Conservation (phyloP, 2,329 filamentous ascomycete species). For the Gyromitra esculenta region DNA sequence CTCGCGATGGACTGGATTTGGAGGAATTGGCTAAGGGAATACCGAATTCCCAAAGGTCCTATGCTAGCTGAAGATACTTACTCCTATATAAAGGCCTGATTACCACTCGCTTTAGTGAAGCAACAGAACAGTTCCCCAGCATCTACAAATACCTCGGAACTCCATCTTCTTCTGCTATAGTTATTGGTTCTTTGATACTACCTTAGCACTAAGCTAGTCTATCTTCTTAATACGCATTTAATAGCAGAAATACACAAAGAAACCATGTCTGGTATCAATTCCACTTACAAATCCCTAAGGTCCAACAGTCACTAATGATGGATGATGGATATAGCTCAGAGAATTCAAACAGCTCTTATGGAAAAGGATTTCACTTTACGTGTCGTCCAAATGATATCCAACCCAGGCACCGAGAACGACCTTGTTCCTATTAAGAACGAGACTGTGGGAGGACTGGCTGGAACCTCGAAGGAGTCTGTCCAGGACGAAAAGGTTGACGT, state of each 20-base stretch:
- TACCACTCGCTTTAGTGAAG: not conserved
- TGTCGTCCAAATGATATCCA: not conserved
- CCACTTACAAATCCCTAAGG: not conserved
- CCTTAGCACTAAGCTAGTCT: not conserved
- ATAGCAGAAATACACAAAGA: not conserved
- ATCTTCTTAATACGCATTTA: too few species aligned
- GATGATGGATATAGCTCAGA: not conserved
- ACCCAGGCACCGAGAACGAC: not conserved
- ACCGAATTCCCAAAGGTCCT: not conserved
- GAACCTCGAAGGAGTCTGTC: not conserved
- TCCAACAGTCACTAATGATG: not conserved
- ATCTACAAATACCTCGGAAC: not conserved
- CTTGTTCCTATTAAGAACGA: not conserved
- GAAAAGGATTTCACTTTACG: conserved; percentile 1
- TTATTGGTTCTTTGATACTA: not conserved
- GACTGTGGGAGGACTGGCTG: not conserved
- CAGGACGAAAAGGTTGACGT: not conserved
- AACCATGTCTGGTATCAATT: not conserved
- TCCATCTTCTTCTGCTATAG: not conserved
- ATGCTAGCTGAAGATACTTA: not conserved
- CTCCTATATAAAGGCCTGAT: not conserved
- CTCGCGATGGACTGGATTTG: not conserved
- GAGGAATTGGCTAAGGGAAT: not conserved
- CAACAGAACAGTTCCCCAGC: not conserved
- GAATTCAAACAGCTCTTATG: not conserved